Evolutionary conservation across 176 grass and related monocot genomes (phyloP), one percentile per base, ranked within the genome.

Genomic region (Cocos nucifera): DNA sequence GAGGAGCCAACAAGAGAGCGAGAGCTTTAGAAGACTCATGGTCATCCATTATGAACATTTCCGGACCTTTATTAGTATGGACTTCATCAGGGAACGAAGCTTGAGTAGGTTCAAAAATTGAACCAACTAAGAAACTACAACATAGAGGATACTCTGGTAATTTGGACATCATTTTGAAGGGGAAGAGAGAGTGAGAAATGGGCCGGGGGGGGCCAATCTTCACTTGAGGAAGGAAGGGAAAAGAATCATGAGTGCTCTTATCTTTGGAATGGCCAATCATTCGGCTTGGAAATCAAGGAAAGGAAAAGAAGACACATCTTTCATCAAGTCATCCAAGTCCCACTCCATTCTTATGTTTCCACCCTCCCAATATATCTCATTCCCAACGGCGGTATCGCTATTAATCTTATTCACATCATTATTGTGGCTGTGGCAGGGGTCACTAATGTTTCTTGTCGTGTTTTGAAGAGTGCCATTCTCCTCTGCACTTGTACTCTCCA

Each of bases 281-380:
- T 97, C 92, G 70, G 84, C 87, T 88, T 91, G 92, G 66, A 97
- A 96, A 85, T 91, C 92, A 91, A 97, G 87, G 81, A 91, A 97
- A 88, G 92, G 92, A 35, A 91, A 76, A 55, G 72, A 89, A 63
- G 92, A 91, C 61, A 90, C 86, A 63, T 97, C 92, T 67, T 73
- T 97, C 92, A 97, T 97, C 78, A 97, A 71, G 57, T 97, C 84
- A 58, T 90, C 92, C 84, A 91, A 85, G 78, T 91, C 92, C 92
- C 92, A 96, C 71, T 84, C 87, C 81, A 83, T 80, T 72, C 51
- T 85, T 56, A 77, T 84, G 67, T 73, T 76, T 20, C 20, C 59
- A 66, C 74, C 80, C 27, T 70, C 86, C 86, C 82, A 89, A 58
- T 69, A 75, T 26, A 78, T 32, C 58, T 62, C 54, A 23, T 14